Conservation (phyloP, 169 alveolate genomes). For the Plasmodium adleri region DNA sequence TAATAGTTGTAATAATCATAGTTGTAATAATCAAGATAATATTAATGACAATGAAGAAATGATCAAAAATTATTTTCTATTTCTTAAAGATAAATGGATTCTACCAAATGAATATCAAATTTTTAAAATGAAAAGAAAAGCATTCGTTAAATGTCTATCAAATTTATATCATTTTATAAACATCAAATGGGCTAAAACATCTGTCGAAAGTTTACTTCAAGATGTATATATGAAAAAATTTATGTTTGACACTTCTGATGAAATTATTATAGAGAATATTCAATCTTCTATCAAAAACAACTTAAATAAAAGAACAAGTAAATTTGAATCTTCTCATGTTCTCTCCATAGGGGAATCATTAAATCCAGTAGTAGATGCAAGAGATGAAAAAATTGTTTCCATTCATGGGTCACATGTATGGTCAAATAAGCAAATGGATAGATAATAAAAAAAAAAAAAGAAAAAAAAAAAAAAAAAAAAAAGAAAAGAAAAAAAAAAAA, state of each 20-base stretch:
- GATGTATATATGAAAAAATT: conserved; percentile 79
- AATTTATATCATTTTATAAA: conserved; percentile 78
- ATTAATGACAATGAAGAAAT: conserved; percentile 1
- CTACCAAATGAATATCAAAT: conserved; percentile 78
- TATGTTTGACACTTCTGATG: conserved; percentile 60
- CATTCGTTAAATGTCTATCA: conserved; percentile 80
- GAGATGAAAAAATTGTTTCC: conserved; percentile 83
- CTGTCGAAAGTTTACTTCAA: conserved; percentile 81
- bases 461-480: too few relatives aligned
- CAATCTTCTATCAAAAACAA: conserved; percentile 46
- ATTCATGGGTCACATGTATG: conserved; percentile 87
- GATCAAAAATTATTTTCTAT: conserved; percentile 9
- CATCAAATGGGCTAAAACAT: conserved; percentile 82
- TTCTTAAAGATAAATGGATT: conserved; percentile 34
- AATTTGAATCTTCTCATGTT: conserved; percentile 32
- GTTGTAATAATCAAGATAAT: neutral
- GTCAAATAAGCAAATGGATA: conserved; percentile 83
- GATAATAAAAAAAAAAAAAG: neutral
- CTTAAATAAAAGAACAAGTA: conserved; percentile 36
- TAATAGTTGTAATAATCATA: neutral
- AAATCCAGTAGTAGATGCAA: conserved; percentile 79
- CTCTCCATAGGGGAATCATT: conserved; percentile 74
- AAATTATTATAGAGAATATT: conserved; percentile 56
- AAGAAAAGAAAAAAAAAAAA: too few relatives aligned
- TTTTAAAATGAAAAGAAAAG: conserved; percentile 72